Evolutionary conservation across 108 stramenopile species (phyloP).

Genomic region (Nitzschia sp.): DNA sequence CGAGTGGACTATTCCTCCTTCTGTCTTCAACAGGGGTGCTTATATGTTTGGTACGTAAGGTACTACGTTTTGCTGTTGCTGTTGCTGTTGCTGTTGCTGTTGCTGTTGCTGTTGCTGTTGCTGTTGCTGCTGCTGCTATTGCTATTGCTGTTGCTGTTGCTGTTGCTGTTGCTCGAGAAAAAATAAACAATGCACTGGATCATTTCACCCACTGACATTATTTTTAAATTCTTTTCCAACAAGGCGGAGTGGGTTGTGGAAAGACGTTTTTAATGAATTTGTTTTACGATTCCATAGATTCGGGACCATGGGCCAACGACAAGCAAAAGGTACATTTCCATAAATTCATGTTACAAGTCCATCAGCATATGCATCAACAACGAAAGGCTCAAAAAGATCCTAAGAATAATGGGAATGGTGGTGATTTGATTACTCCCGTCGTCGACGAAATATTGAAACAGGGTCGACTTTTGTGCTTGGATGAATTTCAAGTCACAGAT

Average conservation of each 20-base stretch:
- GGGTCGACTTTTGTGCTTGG: constrained; percentile 76
- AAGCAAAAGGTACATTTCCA: constrained; percentile 98
- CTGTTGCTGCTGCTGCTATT: no score
- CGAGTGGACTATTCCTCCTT: background rate
- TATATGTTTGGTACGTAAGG: constrained; percentile 94
- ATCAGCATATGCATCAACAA: constrained; percentile 75
- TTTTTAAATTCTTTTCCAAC: no score
- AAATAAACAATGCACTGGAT: no score
- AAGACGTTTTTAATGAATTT: constrained; percentile 98
- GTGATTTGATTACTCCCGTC: constrained; percentile 55
- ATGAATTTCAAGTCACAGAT: constrained; percentile 94
- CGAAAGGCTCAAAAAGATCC: constrained; percentile 36
- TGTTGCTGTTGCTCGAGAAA: no score
- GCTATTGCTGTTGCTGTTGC: no score
- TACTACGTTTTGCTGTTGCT: no score
- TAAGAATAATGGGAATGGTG: constrained; percentile 32
- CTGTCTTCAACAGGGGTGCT: constrained; percentile 48
- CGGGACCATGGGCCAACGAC: constrained; percentile 21
- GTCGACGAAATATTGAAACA: constrained; percentile 47
- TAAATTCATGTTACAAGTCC: constrained; percentile 95
- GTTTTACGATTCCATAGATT: constrained; percentile 75
- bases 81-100: no score
- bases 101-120: no score
- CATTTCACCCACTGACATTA: no score
- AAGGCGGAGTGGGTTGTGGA: constrained; percentile 94